These are phyloP conservation scores for Oidiodendron maius DNA, from an alignment of 495 filamentous ascomycete species.

Conservation along the genomic window DNA sequence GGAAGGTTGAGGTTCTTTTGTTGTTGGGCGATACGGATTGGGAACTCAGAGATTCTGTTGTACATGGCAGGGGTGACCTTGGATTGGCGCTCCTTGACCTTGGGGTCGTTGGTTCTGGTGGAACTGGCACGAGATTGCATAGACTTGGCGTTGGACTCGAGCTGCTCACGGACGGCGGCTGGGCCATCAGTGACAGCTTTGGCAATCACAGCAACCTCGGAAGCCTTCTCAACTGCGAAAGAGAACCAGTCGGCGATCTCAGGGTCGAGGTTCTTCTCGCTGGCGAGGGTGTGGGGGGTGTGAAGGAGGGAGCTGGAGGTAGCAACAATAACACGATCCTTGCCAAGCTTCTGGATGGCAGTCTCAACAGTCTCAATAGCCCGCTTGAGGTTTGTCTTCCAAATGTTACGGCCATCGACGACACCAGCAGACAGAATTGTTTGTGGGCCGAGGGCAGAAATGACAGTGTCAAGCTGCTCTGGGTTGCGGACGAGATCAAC, in stretches of 20 bases:
- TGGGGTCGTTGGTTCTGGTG: slow-evolving; percentile 89
- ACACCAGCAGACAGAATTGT: slow-evolving; percentile 90
- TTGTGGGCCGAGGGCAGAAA: slow-evolving; percentile 69
- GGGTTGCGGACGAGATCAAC: slow-evolving; percentile 95
- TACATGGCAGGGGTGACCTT: slow-evolving; percentile 78
- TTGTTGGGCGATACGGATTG: slow-evolving; percentile 75
- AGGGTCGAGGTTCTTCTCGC: slow-evolving; percentile 90
- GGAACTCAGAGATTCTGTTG: slow-evolving; percentile 86
- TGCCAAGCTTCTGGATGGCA: slow-evolving; percentile 87
- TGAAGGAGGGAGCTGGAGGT: slow-evolving; percentile 96
- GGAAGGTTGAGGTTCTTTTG: slow-evolving; percentile 84
- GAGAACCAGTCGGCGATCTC: slow-evolving; percentile 98
- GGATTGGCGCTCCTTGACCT: slow-evolving; percentile 90
- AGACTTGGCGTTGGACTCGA: slow-evolving; percentile 92
- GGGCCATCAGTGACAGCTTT: slow-evolving; percentile 93
- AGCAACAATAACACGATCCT: slow-evolving; percentile 91
- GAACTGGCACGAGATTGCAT: slow-evolving; percentile 84
- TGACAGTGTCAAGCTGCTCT: slow-evolving; percentile 83
- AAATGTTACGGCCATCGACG: slow-evolving; percentile 98
- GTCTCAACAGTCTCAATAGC: slow-evolving; percentile 84
- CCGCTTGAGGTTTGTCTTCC: slow-evolving; percentile 96
- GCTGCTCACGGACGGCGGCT: slow-evolving; percentile 72
- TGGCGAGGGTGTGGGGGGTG: slow-evolving; percentile 92
- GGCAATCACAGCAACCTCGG: slow-evolving; percentile 86
- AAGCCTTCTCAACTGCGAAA: slow-evolving; percentile 91